Evolutionary conservation across 2,329 filamentous ascomycete species (phyloP), one percentile per base, ranked within the genome.

Genomic region (Beauveria australis): DNA sequence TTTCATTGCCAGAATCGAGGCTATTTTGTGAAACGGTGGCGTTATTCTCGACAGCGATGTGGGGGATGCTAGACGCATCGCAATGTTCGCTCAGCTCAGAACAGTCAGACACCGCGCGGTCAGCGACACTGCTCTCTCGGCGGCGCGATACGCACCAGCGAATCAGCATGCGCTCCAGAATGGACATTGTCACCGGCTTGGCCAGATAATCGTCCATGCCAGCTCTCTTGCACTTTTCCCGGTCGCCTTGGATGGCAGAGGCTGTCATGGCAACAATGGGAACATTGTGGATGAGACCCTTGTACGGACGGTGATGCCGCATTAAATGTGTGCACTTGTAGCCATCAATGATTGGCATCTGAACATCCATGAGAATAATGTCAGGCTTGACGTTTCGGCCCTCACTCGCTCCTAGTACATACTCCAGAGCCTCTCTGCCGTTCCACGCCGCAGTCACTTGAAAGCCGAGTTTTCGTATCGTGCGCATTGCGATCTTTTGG

Each of bases 211-310:
- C 87, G 65, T 91, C 88, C 89, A 91, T 91, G 37, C 89, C 89
- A 9, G 87, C 86, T 63, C 80, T 81, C 62, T 83, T 81, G 68
- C 88, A 91, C 69, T 90, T 91, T 69, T 91, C 88, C 53, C 81
- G 79, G 67, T 92, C 89, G 5, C 89, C 89, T 68, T 90, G 87
- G 46, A 91, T 91, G 0, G 89, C 89, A 4, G 85, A 89, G 5
- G 88, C 89, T 0, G 89, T 92, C 87, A 92, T 90, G n/a, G 89
- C 89, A 43, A 92, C 85, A 55, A 92, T 90, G 0, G 88, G 88
- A 5, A 90, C 85, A 48, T 85, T 78, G 59, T 80, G 77, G 4
- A 84, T 77, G 57, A 82, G 80, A 2, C 75, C 67, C 46, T 81
- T 85, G 72, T 89, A 91, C 0, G 87, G 85, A 1, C 80, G 69